Evolutionary conservation across 805 yeast genomes (phyloP).

Genomic region (Barnettozyma salicaria): DNA sequence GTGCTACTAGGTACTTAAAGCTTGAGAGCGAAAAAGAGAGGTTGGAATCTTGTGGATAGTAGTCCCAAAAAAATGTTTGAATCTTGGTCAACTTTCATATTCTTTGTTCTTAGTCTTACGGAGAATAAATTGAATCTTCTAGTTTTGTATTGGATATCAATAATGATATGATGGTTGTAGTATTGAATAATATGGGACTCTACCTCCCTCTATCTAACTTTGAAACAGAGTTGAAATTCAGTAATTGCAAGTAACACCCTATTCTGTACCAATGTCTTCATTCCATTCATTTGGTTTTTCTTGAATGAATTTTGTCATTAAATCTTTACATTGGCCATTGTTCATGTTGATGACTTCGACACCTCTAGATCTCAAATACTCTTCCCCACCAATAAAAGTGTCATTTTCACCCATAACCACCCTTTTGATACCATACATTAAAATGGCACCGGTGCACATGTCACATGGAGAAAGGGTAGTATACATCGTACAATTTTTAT

Average conservation of each 20-base stretch:
- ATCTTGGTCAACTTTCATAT: too few species aligned
- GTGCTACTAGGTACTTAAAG: background rate
- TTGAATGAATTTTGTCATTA: slow-evolving; percentile 74
- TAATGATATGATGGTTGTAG: too few species aligned
- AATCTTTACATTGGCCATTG: slow-evolving; percentile 52
- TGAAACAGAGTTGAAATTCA: too few species aligned
- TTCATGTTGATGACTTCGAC: slow-evolving; percentile 63
- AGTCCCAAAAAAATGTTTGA: too few species aligned
- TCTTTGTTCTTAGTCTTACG: too few species aligned
- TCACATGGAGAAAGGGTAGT: slow-evolving; percentile 90
- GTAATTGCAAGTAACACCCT: too few species aligned
- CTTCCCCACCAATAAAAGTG: slow-evolving; percentile 81
- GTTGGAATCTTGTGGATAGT: background rate
- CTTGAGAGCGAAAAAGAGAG: background rate
- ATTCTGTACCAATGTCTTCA: slow-evolving; percentile 64
- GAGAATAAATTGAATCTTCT: too few species aligned
- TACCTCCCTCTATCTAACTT: too few species aligned
- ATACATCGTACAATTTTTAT: slow-evolving; percentile 79
- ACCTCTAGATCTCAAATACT: slow-evolving; percentile 58
- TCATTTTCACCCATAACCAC: slow-evolving; percentile 86
- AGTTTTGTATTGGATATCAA: too few species aligned
- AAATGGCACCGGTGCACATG: slow-evolving; percentile 93
- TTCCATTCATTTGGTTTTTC: slow-evolving; percentile 76
- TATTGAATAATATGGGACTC: too few species aligned
- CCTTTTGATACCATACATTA: slow-evolving; percentile 82